Conservation (phyloP, 441 rosid genomes). For the Rhodomyrtus psidioides region DNA sequence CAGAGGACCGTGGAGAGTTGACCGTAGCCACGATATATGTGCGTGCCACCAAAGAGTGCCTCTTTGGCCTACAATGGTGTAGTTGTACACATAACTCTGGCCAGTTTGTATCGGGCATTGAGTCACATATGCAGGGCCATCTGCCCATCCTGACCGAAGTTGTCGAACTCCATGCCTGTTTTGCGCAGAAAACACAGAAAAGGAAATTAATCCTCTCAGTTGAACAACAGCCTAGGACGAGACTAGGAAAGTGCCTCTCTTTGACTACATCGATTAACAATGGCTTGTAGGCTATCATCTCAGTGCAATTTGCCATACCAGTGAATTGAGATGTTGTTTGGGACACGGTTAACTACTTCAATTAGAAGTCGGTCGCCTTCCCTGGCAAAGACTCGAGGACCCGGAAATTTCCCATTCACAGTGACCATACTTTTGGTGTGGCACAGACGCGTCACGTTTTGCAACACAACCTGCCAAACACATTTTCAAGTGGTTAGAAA, state of each 20-base stretch:
- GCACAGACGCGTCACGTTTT: slow-evolving; percentile 1
- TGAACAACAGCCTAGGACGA: neutral
- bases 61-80: slow-evolving; percentile 2
- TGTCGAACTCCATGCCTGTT: slow-evolving; percentile 11
- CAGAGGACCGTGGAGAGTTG: slow-evolving; percentile 6
- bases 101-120: slow-evolving; percentile 13
- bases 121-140: slow-evolving; percentile 10
- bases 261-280: neutral
- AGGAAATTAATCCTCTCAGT: neutral
- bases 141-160: slow-evolving; percentile 5
- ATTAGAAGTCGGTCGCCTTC: slow-evolving; percentile 4
- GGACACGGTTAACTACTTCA: neutral
- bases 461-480: neutral
- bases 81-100: slow-evolving; percentile 7
- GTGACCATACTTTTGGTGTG: neutral
- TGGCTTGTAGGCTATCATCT: neutral
- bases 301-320: neutral
- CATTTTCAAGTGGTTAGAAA: neutral
- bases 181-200: neutral
- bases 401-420: neutral
- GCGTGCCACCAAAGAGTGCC: slow-evolving; percentile 13
- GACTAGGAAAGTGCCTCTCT: neutral
- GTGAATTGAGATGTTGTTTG: neutral
- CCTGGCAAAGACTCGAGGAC: slow-evolving; percentile 1
- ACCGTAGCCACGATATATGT: neutral